Evolutionary conservation across 805 yeast species (phyloP).

Genomic region (Monosporozyma unispora): DNA sequence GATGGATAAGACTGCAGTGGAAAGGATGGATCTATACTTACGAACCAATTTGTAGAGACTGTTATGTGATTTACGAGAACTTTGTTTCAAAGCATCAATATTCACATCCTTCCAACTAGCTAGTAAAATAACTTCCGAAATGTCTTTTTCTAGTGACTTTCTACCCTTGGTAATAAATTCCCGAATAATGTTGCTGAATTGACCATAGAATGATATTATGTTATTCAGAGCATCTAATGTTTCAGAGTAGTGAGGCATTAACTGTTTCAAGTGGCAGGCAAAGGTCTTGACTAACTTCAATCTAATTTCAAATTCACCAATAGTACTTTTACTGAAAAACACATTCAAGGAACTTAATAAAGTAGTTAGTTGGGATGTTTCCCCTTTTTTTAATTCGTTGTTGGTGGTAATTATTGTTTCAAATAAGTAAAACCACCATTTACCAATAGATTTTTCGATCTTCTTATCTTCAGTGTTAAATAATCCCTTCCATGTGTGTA

Average conservation of each 20-base stretch:
- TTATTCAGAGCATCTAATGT: slow-evolving; percentile 22
- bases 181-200: slow-evolving; percentile 46
- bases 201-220: slow-evolving; percentile 54
- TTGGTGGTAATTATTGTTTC: slow-evolving; percentile 59
- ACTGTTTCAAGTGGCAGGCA: slow-evolving; percentile 38
- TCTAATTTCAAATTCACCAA: slow-evolving; percentile 63
- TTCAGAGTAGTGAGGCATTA: slow-evolving; percentile 23
- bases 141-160: slow-evolving; percentile 61
- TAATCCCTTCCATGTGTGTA: slow-evolving; percentile 74
- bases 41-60: slow-evolving; percentile 74
- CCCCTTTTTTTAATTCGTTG: slow-evolving; percentile 19
- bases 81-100: slow-evolving; percentile 84
- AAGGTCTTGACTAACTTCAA: slow-evolving; percentile 59
- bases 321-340: slow-evolving; percentile 65
- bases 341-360: slow-evolving; percentile 56
- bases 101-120: slow-evolving; percentile 98
- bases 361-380: slow-evolving; percentile 4
- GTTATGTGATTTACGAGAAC: slow-evolving; percentile 84
- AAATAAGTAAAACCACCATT: slow-evolving; percentile 88
- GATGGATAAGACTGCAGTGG: slow-evolving; percentile 41
- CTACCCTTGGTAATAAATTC: slow-evolving; percentile 38
- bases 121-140: slow-evolving; percentile 72
- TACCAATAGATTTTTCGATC: slow-evolving; percentile 45
- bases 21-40: slow-evolving; percentile 62
- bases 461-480: slow-evolving; percentile 54